Evolutionary conservation across 352 stramenopile species (phyloP).

Genomic region (Phytopythium delawarense): DNA sequence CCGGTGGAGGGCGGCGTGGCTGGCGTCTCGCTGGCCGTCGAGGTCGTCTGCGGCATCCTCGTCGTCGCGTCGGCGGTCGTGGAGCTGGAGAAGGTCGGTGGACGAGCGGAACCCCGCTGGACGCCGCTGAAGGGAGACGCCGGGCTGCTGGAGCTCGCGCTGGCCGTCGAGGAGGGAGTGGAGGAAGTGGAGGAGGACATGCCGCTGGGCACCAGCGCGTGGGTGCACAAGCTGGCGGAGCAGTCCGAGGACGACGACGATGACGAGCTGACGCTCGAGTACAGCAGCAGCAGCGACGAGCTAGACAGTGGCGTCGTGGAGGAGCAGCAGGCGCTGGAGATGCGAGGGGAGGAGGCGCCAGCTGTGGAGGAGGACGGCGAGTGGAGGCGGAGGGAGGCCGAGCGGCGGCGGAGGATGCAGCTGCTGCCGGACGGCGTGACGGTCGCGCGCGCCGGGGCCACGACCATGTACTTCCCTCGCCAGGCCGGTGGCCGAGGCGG

Average conservation of each 20-base stretch:
- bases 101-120: slow-evolving; percentile 30
- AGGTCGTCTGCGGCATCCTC: slow-evolving; percentile 50
- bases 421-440: slow-evolving; percentile 17
- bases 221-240: neutral
- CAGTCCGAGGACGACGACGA: neutral
- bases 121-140: slow-evolving; percentile 32
- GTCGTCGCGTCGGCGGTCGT: slow-evolving; percentile 37
- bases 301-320: neutral
- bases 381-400: neutral
- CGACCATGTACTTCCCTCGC: slow-evolving; percentile 49
- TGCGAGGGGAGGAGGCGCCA: neutral
- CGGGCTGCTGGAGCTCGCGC: slow-evolving; percentile 42
- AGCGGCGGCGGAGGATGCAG: neutral
- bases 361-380: neutral
- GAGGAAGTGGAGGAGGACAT: slow-evolving; percentile 9
- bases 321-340: neutral
- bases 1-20: slow-evolving; percentile 13
- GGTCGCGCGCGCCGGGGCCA: slow-evolving; percentile 32
- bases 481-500: neutral
- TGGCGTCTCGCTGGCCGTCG: slow-evolving; percentile 43
- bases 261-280: slow-evolving; percentile 4
- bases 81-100: slow-evolving; percentile 16
- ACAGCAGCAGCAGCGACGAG: slow-evolving; percentile 3
- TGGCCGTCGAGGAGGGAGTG: slow-evolving; percentile 29
- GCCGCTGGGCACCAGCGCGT: neutral